Evolutionary conservation across 2,329 filamentous ascomycete species (phyloP).

Genomic region (Aquanectria penicillioides): DNA sequence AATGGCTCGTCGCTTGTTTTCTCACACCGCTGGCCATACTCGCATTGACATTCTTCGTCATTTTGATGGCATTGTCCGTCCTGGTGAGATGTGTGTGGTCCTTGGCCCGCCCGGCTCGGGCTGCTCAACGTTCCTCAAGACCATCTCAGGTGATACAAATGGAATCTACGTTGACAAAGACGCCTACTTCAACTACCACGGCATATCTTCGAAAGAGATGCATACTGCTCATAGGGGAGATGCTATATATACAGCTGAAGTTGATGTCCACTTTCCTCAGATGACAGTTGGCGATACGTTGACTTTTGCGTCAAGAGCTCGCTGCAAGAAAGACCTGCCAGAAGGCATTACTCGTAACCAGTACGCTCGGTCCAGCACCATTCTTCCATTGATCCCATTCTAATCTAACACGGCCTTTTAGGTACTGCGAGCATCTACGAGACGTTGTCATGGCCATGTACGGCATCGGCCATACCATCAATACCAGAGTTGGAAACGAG

Average conservation of each 20-base stretch:
- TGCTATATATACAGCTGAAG: conserved; percentile 10
- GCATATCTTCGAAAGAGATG: conserved; percentile 11
- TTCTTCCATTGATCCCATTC: not conserved
- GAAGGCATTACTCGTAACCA: not conserved
- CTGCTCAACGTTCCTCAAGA: conserved; percentile 14
- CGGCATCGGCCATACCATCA: conserved; percentile 75
- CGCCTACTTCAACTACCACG: conserved; percentile 15
- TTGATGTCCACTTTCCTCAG: conserved; percentile 13
- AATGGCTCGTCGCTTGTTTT: conserved; percentile 1
- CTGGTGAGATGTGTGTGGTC: conserved; percentile 16
- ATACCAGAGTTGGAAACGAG: conserved; percentile 77
- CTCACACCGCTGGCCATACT: not conserved
- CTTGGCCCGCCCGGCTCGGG: conserved; percentile 1
- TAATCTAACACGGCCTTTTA: not conserved
- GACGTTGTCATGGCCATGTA: conserved; percentile 73
- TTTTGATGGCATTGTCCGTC: conserved; percentile 7
- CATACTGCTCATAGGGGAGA: conserved; percentile 6
- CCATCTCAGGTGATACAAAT: conserved; percentile 4
- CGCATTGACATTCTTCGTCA: conserved; percentile 2
- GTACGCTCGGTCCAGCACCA: not conserved
- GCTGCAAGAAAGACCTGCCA: not conserved
- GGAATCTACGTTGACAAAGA: not conserved
- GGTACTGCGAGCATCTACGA: conserved; percentile 57
- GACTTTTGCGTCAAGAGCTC: conserved; percentile 9
- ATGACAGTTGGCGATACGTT: conserved; percentile 11